These are phyloP conservation scores for Aphanomyces astaci DNA, from an alignment of 352 stramenopile genomes.

Conservation along the genomic window DNA sequence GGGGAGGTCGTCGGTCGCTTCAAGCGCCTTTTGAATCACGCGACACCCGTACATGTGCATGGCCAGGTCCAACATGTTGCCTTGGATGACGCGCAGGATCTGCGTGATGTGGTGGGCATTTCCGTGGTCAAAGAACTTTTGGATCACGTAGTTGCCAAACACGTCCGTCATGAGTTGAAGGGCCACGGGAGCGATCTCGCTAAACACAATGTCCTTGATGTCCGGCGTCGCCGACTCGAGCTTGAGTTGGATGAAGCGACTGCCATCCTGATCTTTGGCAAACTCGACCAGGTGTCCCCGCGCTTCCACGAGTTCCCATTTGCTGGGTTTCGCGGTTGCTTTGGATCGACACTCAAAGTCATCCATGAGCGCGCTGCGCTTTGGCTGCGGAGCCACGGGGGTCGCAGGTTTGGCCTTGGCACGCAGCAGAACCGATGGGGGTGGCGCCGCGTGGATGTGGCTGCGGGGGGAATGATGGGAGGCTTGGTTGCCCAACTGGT, in stretches of 20 bases:
- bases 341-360: constrained; percentile 46
- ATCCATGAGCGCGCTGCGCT: constrained; percentile 64
- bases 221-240: constrained; percentile 76
- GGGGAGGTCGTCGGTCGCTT: constrained; percentile 19
- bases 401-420: background rate
- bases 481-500: too few relatives aligned
- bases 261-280: constrained; percentile 76
- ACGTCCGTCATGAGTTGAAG: constrained; percentile 88
- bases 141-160: constrained; percentile 99
- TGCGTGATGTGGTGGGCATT: constrained; percentile 78
- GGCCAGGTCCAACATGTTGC: constrained; percentile 92
- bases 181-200: constrained; percentile 73
- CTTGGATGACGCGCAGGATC: constrained; percentile 81
- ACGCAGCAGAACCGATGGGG: background rate
- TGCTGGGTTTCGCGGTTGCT: constrained; percentile 52
- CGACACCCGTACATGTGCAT: constrained; percentile 96
- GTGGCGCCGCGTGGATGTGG: background rate
- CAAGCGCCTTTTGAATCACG: constrained; percentile 93
- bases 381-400: constrained; percentile 25
- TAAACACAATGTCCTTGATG: constrained; percentile 63
- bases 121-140: constrained; percentile 96
- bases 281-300: constrained; percentile 82
- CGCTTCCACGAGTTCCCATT: constrained; percentile 73
- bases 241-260: constrained; percentile 84
- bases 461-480: background rate